Base-by-base conservation (phyloP, 2,329 filamentous ascomycete genomes). In the Cytospora piceicola region DNA sequence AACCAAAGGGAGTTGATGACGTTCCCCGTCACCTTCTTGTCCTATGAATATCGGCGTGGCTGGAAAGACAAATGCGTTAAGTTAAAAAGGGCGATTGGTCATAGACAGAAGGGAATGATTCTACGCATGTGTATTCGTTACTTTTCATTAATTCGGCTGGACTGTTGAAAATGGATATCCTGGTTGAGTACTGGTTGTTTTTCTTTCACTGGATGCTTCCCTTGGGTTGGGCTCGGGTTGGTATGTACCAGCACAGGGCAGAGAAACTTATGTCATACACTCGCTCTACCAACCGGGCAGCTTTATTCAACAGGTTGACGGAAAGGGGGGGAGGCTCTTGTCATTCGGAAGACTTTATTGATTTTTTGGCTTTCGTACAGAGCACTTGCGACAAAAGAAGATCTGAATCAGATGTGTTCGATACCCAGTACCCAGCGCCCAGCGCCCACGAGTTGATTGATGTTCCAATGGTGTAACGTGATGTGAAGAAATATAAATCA, bases 141-240 rank as follows among this genome's bases (percentile, higher is more conserved):
- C 53, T 55, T 55, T 60, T 58, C n/a, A n/a, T 39, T 64, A 64
- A 64, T 58, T 39, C 56, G 57, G 55, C 62, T 54, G 27, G 57
- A 64, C 56, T 57, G 42, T 58, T 52, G 53, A 39, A 51, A 57
- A 65, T 62, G 59, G 57, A 62, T 57, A 59, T 49, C 46, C 61
- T 63, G 57, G 61, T 52, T 64, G n/a, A n/a, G n/a, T n/a, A n/a
- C n/a, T n/a, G n/a, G n/a, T 51, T 59, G 63, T 39, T 62, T 56
- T 59, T 67, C 42, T 42, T 57, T 51, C 61, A 72, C 62, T 72
- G 27, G 27, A 65, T 64, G 63, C 70, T 58, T 70, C 71, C 71
- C 69, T 72, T 27, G 27, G 22, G 22, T 7, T 51, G 30, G 52
- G 30, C 42, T 73, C 73, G 72, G 70, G 69, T 73, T 73, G 67